Base-by-base conservation (phyloP, 352 stramenopile genomes). In the Phytophthora tentaculata region DNA sequence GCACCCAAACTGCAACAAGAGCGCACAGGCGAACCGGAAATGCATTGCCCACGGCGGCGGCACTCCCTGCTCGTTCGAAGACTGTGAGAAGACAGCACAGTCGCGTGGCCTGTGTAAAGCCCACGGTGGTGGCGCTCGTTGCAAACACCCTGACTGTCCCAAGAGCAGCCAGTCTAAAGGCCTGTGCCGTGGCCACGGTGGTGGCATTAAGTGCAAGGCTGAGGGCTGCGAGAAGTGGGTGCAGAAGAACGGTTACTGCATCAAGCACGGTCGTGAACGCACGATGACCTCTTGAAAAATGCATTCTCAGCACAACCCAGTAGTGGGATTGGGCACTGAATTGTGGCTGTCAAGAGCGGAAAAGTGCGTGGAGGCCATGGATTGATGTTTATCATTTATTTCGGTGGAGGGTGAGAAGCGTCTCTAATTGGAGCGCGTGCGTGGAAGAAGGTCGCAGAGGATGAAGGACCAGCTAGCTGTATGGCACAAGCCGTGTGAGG, bases 171-270 rank as follows among this genome's bases (percentile, higher is more conserved):
- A 96, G 69, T 92, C 81, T 2, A 91, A 92, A 63, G 88, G 88
- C 5, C 71, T 96, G 20, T 96, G 88, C 41, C 86, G 88, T 54
- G 88, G 86, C 56, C 88, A 96, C 59, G 88, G 86, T 56, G 88
- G 88, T 29, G 88, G 86, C 58, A 92, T 95, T 61, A 94, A 94
- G 71, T 96, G 88, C 64, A 96, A 94, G 68, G 83, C 87, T 41
- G 85, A 92, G 50, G 84, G 88, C 16, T 96, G 88, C 55, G 88
- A 94, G 58, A 96, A 96, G 73, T 94, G 88, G 86, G 86, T 95
- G 65, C 88, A 96, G 75, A 94, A 92, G 79, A 95, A 95, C 64
- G 88, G 86, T 53, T 96, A 93, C 71, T 96, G 88, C 74, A 95
- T 95, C 72, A 94, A 95, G 76, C 88, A 96, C 69, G 88, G 86